phyloP scores from a whole-genome alignment of 2,329 filamentous ascomycete species.

The Aspergillus udagawae region DNA sequence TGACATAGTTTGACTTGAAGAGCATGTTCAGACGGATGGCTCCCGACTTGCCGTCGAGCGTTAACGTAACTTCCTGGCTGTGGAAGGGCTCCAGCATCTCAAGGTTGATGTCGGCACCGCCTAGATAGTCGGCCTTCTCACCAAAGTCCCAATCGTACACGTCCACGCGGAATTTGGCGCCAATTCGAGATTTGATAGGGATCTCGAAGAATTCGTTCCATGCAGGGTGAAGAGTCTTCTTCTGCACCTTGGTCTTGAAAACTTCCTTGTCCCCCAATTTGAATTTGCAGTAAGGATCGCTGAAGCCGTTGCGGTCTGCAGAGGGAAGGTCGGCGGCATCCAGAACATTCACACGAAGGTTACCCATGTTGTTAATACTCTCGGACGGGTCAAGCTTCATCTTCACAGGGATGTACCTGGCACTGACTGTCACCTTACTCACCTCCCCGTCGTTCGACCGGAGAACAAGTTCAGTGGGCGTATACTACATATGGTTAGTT shows the following conservation, averaged over 20 bases:
- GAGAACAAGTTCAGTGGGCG: constrained; percentile 75
- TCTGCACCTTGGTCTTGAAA: constrained; percentile 91
- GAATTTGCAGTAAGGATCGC: constrained; percentile 95
- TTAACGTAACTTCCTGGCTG: constrained; percentile 68
- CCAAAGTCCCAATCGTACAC: constrained; percentile 97
- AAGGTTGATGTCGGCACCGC: constrained; percentile 70
- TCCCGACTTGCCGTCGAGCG: constrained; percentile 86
- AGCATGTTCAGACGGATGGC: constrained; percentile 76
- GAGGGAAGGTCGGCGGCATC: constrained; percentile 85
- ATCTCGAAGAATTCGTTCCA: constrained; percentile 98
- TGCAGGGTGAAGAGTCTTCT: constrained; percentile 89
- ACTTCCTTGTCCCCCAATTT: constrained; percentile 82
- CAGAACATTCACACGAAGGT: constrained; percentile 85
- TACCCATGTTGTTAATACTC: constrained; percentile 98
- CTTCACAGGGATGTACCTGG: constrained; percentile 90
- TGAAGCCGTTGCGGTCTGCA: constrained; percentile 93
- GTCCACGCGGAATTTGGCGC: constrained; percentile 74
- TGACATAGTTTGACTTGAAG: constrained; percentile 91
- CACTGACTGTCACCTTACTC: constrained; percentile 80
- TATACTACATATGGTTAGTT: constrained; percentile 60
- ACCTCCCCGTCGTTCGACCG: constrained; percentile 71
- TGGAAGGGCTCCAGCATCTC: constrained; percentile 80
- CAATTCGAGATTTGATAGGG: constrained; percentile 75
- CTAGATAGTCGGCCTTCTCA: constrained; percentile 89
- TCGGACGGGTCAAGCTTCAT: constrained; percentile 93